Conservation (phyloP, 257 asterid genomes). For the Gentiana macrophylla region DNA sequence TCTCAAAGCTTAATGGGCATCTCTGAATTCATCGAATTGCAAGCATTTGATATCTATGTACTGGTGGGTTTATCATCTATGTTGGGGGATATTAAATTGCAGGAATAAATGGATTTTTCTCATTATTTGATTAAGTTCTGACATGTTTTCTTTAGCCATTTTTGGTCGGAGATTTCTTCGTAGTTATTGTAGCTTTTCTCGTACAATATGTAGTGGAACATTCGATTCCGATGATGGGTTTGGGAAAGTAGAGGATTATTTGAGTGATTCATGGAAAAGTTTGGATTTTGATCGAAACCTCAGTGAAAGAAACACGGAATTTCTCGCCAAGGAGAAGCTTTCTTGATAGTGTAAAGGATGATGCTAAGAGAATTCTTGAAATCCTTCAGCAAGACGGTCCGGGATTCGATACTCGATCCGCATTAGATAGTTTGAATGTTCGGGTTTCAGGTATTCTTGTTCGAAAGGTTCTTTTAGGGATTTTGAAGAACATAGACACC, state of each 20-base stretch:
- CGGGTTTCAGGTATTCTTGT: conserved; percentile 79
- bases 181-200: not conserved
- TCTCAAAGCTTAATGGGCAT: too few species aligned
- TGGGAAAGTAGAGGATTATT: conserved; percentile 54
- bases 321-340: conserved; percentile 29
- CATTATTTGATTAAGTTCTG: not conserved
- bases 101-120: conserved; percentile 1
- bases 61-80: not conserved
- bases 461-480: conserved; percentile 69
- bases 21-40: not conserved
- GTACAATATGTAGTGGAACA: conserved; percentile 3
- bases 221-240: conserved; percentile 38
- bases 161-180: conserved; percentile 1
- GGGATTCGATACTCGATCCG: conserved; percentile 51
- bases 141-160: conserved; percentile 4
- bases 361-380: conserved; percentile 57
- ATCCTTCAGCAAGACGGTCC: conserved; percentile 74
- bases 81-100: not conserved
- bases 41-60: not conserved
- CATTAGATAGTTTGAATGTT: conserved; percentile 37
- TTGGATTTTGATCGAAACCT: conserved; percentile 20
- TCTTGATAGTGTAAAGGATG: conserved; percentile 34
- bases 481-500: conserved; percentile 44
- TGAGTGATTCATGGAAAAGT: conserved; percentile 57
- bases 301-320: conserved; percentile 24